A percentile compares a stretch with the other conserved stretches of the same genome.
These are phyloP conservation scores for Yamadazyma trypodendri DNA, from an alignment of 1,139 yeast species.

Conservation along the genomic window DNA sequence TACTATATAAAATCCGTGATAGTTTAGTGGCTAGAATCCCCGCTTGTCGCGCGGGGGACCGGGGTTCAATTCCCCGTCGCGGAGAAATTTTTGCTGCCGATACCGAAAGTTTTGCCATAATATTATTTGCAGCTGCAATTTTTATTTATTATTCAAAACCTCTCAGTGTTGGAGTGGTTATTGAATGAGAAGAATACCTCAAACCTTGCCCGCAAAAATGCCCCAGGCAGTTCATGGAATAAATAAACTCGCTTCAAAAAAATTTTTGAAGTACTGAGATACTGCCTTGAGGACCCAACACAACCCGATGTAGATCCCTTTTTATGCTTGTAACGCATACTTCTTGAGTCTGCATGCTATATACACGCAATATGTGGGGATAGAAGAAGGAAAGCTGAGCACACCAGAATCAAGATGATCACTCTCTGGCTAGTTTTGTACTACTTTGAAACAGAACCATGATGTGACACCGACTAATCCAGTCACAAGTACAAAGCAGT, in stretches of 20 bases:
- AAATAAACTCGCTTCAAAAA: not conserved
- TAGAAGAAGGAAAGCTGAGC: not conserved
- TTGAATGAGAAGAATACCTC: too few species aligned
- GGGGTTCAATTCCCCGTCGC: conserved; percentile 53
- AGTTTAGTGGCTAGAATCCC: conserved; percentile 11
- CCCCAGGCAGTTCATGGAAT: too few species aligned
- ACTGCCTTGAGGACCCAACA: not conserved
- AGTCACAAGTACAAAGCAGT: not conserved
- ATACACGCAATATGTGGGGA: not conserved
- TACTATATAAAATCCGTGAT: conserved; percentile 5
- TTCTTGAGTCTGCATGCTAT: not conserved
- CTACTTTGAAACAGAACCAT: not conserved
- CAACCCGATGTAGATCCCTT: conserved; percentile 2
- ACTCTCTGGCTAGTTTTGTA: not conserved
- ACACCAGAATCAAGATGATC: not conserved
- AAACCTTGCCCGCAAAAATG: too few species aligned
- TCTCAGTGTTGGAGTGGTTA: too few species aligned
- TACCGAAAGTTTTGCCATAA: too few species aligned
- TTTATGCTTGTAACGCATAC: not conserved
- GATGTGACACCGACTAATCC: not conserved
- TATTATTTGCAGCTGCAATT: too few species aligned
- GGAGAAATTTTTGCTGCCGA: conserved; percentile 28
- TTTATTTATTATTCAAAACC: too few species aligned
- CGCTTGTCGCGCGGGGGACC: conserved; percentile 51
- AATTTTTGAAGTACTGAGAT: not conserved